Evolutionary conservation across 2,329 filamentous ascomycete genomes (phyloP).

Genomic region (Penicillium sp.): DNA sequence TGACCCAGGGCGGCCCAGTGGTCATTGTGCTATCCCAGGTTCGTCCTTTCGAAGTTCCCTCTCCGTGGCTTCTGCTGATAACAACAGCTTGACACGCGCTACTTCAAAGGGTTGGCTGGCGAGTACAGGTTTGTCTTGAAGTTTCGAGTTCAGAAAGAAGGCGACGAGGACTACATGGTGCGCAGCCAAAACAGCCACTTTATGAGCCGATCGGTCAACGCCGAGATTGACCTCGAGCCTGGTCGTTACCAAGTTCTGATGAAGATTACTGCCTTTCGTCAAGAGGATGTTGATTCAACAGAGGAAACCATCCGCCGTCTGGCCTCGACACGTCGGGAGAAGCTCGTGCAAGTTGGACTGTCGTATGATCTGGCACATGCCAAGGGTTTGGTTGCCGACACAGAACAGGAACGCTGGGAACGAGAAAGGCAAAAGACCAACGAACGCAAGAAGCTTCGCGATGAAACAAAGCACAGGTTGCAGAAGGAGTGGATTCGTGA

Average conservation of each 20-base stretch:
- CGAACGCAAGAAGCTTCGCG: conserved; percentile 37
- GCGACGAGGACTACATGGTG: conserved; percentile 59
- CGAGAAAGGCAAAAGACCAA: conserved; percentile 34
- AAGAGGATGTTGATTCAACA: conserved; percentile 50
- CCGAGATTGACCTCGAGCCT: conserved; percentile 70
- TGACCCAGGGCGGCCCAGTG: conserved; percentile 52
- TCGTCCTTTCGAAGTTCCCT: conserved; percentile 2
- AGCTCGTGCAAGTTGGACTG: conserved; percentile 56
- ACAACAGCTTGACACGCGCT: conserved; percentile 56
- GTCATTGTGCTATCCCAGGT: conserved; percentile 59
- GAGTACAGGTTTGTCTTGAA: conserved; percentile 58
- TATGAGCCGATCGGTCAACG: conserved; percentile 72
- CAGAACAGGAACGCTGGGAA: conserved; percentile 34
- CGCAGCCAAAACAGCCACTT: conserved; percentile 55
- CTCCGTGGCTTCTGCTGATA: conserved; percentile 10
- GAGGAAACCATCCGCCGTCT: conserved; percentile 67
- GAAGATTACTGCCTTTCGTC: conserved; percentile 67
- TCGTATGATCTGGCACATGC: conserved; percentile 49
- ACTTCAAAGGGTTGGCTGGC: conserved; percentile 57
- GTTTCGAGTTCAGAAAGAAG: conserved; percentile 59
- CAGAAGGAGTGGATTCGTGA: conserved; percentile 43
- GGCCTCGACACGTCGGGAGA: conserved; percentile 64
- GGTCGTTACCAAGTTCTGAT: conserved; percentile 74
- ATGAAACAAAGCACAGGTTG: conserved; percentile 39
- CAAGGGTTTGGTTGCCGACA: conserved; percentile 43